These are phyloP conservation scores for Podosphaera fusca DNA, from an alignment of 2,329 filamentous ascomycete genomes.

Conservation along the genomic window DNA sequence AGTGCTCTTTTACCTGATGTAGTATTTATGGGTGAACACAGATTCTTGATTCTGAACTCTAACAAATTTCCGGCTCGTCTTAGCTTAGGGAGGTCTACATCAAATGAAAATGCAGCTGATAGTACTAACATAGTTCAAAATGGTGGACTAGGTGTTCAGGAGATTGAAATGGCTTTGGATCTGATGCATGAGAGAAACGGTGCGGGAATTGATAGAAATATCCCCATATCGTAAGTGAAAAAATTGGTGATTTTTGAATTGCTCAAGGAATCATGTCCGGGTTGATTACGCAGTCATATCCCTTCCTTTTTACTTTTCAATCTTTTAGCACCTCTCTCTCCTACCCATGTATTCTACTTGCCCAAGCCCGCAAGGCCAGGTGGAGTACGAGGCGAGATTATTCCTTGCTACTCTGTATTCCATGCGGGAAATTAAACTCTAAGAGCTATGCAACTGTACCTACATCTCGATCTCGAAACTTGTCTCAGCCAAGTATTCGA, in stretches of 20 bases:
- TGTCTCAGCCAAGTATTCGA: background rate
- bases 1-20: conserved; percentile 11
- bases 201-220: conserved; percentile 1
- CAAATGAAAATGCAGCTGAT: conserved; percentile 8
- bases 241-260: conserved; percentile 5
- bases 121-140: background rate
- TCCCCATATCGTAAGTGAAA: conserved; percentile 1
- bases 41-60: conserved; percentile 11
- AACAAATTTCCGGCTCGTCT: conserved; percentile 5
- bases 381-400: conserved; percentile 54
- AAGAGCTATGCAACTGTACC: conserved; percentile 1
- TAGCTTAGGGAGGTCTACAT: conserved; percentile 5
- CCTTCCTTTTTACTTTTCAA: background rate
- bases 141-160: conserved; percentile 33
- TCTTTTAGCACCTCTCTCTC: background rate
- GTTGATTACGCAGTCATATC: background rate
- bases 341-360: background rate
- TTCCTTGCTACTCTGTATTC: conserved; percentile 58
- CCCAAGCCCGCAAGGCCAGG: conserved; percentile 41
- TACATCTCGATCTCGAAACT: background rate
- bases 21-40: conserved; percentile 14
- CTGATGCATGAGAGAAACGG: conserved; percentile 22
- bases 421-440: conserved; percentile 37
- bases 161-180: conserved; percentile 36
- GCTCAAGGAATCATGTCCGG: background rate